Base-by-base conservation (phyloP, 1,284 basidiomycete species). In the Agroathelia rolfsii region DNA sequence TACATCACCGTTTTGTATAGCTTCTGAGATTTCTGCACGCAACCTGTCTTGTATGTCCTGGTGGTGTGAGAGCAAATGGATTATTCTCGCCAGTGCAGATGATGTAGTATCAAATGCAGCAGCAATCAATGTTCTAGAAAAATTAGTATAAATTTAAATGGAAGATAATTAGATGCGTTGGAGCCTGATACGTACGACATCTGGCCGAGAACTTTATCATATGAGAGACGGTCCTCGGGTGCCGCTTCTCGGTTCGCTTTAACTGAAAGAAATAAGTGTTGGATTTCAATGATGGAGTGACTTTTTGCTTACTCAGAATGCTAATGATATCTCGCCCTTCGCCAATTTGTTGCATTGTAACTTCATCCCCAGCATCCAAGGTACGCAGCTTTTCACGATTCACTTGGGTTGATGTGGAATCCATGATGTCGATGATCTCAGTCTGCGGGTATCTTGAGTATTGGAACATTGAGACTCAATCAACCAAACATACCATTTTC, bases 291-390 rank as follows among this genome's bases (percentile, higher is more conserved):
- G 11, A 30, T 13, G 6, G n/a, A 5, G 23, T 11, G 15, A 24
- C n/a, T n/a, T 16, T 14, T n/a, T 14, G 50, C 64, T 46, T 29
- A 69, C 55, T 34, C 3, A 55, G 35, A n/a, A 68, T 54, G 34
- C 62, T 66, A 42, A 67, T 57, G 28, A 68, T 50, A 41, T 70
- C 67, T 37, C 59, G 62, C 5, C 61, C 63, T 30, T 56, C 43
- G 3, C 49, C 54, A 21, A 63, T 46, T 34, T 61, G 55, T 14
- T 39, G 39, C 25, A 31, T 24, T 6, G 44, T 32, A 3, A 41
- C 42, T 16, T 37, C 42, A 27, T 52, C 47, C 0, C 46, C 47
- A 13, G 35, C 27, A 11, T 28, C 27, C 7, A 52, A 37, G 2
- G 42, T 41, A 4, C 44, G 42, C 17, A 42, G 53, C 45, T 61